phyloP scores from a whole-genome alignment of 345 rosid genomes.

The Gossypium herbaceum region DNA sequence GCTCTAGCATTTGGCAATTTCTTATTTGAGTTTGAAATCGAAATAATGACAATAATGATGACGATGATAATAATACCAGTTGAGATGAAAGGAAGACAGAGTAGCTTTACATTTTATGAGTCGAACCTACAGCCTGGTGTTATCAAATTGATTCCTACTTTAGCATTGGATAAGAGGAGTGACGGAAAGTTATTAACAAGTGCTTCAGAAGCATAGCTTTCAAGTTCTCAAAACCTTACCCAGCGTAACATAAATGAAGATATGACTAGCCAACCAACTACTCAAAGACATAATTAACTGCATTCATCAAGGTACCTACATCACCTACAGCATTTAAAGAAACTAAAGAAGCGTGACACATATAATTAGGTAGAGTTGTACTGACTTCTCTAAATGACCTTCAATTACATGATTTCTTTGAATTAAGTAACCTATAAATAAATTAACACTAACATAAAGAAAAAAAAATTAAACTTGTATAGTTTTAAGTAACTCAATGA shows the following conservation, averaged over 20 bases:
- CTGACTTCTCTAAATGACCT: background rate
- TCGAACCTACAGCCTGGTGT: too few relatives aligned
- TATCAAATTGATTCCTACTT: background rate
- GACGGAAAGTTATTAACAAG: too few relatives aligned
- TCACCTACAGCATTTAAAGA: constrained; percentile 6
- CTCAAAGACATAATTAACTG: background rate
- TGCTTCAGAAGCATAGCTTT: background rate
- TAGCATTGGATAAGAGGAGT: background rate
- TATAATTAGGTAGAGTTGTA: background rate
- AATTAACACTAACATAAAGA: background rate
- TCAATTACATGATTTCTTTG: background rate
- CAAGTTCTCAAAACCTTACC: background rate
- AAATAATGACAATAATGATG: background rate
- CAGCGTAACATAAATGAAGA: background rate
- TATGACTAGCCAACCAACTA: constrained; percentile 3
- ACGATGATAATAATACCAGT: background rate
- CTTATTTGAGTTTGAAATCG: background rate
- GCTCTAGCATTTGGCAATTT: background rate
- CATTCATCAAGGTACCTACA: constrained; percentile 9
- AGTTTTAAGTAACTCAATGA: background rate
- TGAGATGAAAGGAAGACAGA: background rate
- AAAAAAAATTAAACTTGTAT: too few relatives aligned
- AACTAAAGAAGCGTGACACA: background rate
- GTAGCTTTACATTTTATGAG: background rate
- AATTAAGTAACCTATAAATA: background rate